Evolutionary conservation across 2,329 filamentous ascomycete genomes (phyloP).

Genomic region (Chrysoporthe austroafricana): DNA sequence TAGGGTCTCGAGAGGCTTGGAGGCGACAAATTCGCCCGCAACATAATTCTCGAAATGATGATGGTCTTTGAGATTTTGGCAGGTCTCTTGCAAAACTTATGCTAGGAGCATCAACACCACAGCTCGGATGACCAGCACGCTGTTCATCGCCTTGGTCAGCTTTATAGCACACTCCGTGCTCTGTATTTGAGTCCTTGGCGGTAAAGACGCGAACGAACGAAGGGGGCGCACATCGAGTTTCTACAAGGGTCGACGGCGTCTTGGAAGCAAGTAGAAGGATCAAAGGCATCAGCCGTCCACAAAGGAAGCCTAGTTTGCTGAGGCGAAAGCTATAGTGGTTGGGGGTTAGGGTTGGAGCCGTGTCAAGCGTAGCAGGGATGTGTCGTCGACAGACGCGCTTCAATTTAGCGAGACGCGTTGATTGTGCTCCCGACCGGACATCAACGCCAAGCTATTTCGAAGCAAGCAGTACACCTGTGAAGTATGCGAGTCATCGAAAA

Average conservation of each 20-base stretch:
- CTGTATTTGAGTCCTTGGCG: no score
- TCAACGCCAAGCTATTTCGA: background rate
- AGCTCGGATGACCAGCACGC: no score
- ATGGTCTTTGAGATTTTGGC: no score
- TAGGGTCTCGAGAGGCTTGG: no score
- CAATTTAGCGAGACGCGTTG: conserved; percentile 14
- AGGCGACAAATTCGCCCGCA: no score
- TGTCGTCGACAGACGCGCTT: background rate
- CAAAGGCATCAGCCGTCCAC: background rate
- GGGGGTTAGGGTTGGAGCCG: background rate
- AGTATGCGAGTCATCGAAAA: conserved; percentile 1
- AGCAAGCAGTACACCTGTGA: background rate
- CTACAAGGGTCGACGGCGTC: fast-evolving
- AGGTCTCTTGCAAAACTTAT: no score
- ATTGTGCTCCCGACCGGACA: background rate
- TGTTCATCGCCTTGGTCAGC: no score
- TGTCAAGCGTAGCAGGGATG: background rate
- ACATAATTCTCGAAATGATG: no score
- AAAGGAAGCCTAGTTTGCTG: background rate
- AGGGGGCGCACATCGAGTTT: background rate
- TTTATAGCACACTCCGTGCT: no score
- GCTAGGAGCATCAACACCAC: no score
- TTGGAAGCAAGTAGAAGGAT: background rate
- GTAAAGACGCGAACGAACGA: no score
- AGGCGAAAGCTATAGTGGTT: background rate